These are phyloP conservation scores for Arachis stenosperma DNA, from an alignment of 306 rosid genomes.

Conservation along the genomic window DNA sequence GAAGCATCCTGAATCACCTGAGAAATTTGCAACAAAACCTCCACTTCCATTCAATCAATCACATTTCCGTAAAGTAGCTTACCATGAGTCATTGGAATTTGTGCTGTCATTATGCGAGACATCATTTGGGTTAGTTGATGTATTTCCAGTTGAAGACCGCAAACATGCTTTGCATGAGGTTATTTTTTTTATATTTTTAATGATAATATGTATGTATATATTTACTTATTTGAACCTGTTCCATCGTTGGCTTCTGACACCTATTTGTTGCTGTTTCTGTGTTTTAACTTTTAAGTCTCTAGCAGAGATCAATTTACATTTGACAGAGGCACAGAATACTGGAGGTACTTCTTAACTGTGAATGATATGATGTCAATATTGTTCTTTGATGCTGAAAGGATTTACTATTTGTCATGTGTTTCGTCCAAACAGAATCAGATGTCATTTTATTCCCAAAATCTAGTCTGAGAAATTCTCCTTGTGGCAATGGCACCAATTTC, in stretches of 20 bases:
- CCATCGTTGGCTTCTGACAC: slow-evolving; percentile 39
- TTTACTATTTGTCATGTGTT: slow-evolving; percentile 25
- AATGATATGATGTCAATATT: slow-evolving; percentile 30
- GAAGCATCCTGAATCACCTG: slow-evolving; percentile 79
- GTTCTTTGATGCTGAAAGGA: slow-evolving; percentile 24
- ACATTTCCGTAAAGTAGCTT: slow-evolving; percentile 82
- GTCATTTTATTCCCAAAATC: slow-evolving; percentile 18
- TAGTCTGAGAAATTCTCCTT: neutral
- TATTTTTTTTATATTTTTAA: slow-evolving; percentile 38
- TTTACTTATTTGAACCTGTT: slow-evolving; percentile 11
- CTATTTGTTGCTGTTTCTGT: slow-evolving; percentile 40
- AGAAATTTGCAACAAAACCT: slow-evolving; percentile 72
- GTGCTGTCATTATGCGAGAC: slow-evolving; percentile 89
- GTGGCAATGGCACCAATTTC: slow-evolving; percentile 26
- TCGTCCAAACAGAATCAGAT: slow-evolving; percentile 21
- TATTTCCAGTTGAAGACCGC: slow-evolving; percentile 95
- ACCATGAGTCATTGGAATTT: slow-evolving; percentile 83
- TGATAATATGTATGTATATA: slow-evolving; percentile 16
- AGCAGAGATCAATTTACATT: slow-evolving; percentile 73
- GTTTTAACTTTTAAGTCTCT: slow-evolving; percentile 73
- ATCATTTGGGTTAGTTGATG: slow-evolving; percentile 92
- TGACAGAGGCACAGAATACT: slow-evolving; percentile 65
- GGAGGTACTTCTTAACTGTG: slow-evolving; percentile 70
- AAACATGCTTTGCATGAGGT: slow-evolving; percentile 88
- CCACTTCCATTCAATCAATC: slow-evolving; percentile 77